Base-by-base conservation (phyloP, 306 rosid genomes). In the Quercus alba region DNA sequence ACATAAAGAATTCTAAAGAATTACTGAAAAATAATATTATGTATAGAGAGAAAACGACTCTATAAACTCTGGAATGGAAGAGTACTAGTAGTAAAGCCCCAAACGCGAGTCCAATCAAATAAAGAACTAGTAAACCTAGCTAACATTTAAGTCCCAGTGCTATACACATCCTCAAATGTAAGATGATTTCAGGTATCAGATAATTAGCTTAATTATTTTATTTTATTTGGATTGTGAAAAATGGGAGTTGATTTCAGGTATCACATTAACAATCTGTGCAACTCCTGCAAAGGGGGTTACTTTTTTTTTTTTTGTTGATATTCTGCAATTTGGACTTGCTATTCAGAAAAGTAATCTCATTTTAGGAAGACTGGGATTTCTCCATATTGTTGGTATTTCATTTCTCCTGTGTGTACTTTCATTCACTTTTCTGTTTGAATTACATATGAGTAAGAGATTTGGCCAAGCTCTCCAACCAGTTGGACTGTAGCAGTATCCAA, bases 361-460 rank as follows among this genome's bases (percentile, higher is more conserved):
- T 72, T 72, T 79, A 75, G 35, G 81, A 73, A 51, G 76, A 55
- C 72, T 56, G 70, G 69, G 51, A 75, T 74, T 84, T 78, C 73
- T 62, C 69, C 77, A 23, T 64, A 46, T 51, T 64, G 66, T 74
- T 74, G 77, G 72, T 70, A 17, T 80, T 18, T 46, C 72, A 72
- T 78, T 72, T 75, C 74, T 83, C 67, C 33, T 31, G 52, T 64
- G 41, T 81, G 70, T 70, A 38, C 74, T 71, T 86, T 77, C 57
- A 56, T 56, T 83, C 78, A 21, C 51, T 1, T 81, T 67, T 78
- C 56, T 72, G 55, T 31, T 73, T 31, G 66, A 76, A 71, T 73
- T 74, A 70, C 68, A 78, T 76, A 79, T 73, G 38, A 49, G 70
- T 61, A 66, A 58, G 74, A 23, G 41, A 46, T 19, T 1, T 33